A percentile compares a stretch with the other conserved stretches of the same genome.
Conservation (phyloP, 805 yeast genomes). For the Yamadazyma nakazawae region DNA sequence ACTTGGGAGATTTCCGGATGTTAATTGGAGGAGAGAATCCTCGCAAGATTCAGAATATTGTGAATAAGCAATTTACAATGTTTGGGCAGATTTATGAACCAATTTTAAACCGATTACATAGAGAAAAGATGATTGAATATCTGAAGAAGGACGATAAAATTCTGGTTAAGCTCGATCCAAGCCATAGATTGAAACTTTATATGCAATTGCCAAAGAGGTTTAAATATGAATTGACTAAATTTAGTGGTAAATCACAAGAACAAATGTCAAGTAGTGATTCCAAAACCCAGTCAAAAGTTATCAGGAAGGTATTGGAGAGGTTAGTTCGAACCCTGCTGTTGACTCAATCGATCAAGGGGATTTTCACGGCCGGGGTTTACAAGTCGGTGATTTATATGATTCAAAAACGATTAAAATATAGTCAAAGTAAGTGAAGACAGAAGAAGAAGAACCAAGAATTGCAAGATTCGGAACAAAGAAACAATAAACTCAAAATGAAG, state of each 20-base stretch:
- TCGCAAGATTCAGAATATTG: constrained; percentile 81
- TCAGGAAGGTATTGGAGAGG: constrained; percentile 14
- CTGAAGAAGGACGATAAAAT: not conserved
- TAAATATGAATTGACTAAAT: constrained; percentile 30
- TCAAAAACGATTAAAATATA: constrained; percentile 52
- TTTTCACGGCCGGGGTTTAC: constrained; percentile 78
- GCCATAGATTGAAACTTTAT: constrained; percentile 25
- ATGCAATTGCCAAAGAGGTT: constrained; percentile 49
- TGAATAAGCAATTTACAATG: constrained; percentile 63
- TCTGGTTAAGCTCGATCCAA: not conserved
- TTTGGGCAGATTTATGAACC: constrained; percentile 79
- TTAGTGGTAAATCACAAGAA: not conserved
- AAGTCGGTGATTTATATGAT: constrained; percentile 72
- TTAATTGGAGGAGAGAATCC: constrained; percentile 89
- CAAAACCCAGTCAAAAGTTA: not conserved
- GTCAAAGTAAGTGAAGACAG: not conserved
- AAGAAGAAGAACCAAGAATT: no score
- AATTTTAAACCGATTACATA: constrained; percentile 18
- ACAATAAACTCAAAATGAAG: no score
- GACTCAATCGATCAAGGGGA: constrained; percentile 76
- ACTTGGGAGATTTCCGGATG: constrained; percentile 88
- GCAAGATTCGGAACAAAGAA: no score
- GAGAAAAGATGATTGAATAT: not conserved
- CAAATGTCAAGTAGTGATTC: not conserved
- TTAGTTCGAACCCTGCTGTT: constrained; percentile 70